phyloP scores from a whole-genome alignment of 164 flowering plant species.

The Hamamelis virginiana region DNA sequence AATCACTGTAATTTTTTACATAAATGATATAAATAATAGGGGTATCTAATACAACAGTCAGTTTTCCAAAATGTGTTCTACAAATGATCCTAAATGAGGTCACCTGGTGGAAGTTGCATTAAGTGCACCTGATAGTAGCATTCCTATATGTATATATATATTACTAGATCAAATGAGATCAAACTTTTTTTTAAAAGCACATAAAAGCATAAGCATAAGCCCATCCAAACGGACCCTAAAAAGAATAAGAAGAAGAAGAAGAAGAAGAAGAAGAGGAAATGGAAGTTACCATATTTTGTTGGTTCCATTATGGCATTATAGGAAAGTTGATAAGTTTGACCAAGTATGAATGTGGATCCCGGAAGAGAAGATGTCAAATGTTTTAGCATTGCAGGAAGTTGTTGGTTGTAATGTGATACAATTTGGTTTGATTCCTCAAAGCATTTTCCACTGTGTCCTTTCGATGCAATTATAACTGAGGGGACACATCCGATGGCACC shows the following conservation, averaged over 20 bases:
- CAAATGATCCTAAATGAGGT: too few relatives aligned
- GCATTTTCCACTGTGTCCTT: constrained; percentile 31
- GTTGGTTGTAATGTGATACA: constrained; percentile 27
- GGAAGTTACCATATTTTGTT: constrained; percentile 38
- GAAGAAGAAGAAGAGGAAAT: not conserved
- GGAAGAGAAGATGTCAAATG: constrained; percentile 28
- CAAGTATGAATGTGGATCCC: constrained; percentile 38
- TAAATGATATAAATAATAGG: too few relatives aligned
- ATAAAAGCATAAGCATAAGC: too few relatives aligned
- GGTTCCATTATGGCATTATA: constrained; percentile 38
- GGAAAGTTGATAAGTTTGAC: constrained; percentile 21
- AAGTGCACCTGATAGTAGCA: too few relatives aligned
- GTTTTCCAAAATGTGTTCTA: too few relatives aligned
- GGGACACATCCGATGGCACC: constrained; percentile 49
- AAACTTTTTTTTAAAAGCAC: too few relatives aligned
- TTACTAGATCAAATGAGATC: too few relatives aligned
- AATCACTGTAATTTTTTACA: too few relatives aligned
- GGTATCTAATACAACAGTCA: too few relatives aligned
- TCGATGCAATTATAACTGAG: constrained; percentile 12
- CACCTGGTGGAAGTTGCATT: too few relatives aligned
- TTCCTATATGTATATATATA: too few relatives aligned
- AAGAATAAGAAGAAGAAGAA: not conserved
- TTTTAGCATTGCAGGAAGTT: constrained; percentile 29
- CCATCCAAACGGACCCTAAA: too few relatives aligned
- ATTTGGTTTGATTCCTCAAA: constrained; percentile 34